Evolutionary conservation across 805 yeast genomes (phyloP).

Genomic region (Torulaspora franciscae): DNA sequence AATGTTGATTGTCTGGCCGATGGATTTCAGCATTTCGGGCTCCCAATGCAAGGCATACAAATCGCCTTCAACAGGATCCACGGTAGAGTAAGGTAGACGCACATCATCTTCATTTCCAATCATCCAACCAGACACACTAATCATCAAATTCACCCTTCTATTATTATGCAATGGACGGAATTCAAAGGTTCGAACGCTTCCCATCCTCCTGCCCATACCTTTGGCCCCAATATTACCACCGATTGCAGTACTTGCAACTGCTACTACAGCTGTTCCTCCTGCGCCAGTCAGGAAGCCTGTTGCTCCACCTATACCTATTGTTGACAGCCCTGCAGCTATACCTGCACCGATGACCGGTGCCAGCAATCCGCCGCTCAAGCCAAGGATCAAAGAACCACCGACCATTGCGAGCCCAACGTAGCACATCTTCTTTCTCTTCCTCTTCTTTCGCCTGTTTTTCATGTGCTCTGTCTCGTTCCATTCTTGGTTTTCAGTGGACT

Average conservation of each 20-base stretch:
- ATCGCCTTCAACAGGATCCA: conserved; percentile 98
- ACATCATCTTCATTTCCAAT: conserved; percentile 92
- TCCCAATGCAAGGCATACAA: conserved; percentile 91
- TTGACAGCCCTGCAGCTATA: conserved; percentile 91
- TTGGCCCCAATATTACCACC: conserved; percentile 85
- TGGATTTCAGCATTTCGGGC: conserved; percentile 92
- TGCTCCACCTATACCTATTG: conserved; percentile 93
- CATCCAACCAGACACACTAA: conserved; percentile 98
- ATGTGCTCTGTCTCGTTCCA: conserved; percentile 71
- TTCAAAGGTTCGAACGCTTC: conserved; percentile 90
- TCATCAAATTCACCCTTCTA: conserved; percentile 75
- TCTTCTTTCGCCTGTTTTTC: conserved; percentile 62
- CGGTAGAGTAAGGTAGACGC: conserved; percentile 89
- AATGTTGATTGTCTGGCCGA: conserved; percentile 93
- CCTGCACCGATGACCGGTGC: conserved; percentile 99
- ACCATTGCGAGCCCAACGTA: conserved; percentile 93
- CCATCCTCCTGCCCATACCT: conserved; percentile 84
- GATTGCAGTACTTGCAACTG: conserved; percentile 83
- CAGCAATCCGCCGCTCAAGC: conserved; percentile 87
- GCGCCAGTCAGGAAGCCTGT: conserved; percentile 90
- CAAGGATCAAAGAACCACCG: conserved; percentile 92
- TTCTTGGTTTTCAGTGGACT: conserved; percentile 61
- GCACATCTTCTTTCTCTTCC: conserved; percentile 62
- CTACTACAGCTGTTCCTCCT: conserved; percentile 92
- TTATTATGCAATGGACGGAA: conserved; percentile 89